Percentiles rank a stretch among this genome's conserved stretches.
Conservation (phyloP, 768 basidiomycete genomes). For the Pleurotus platypus region DNA sequence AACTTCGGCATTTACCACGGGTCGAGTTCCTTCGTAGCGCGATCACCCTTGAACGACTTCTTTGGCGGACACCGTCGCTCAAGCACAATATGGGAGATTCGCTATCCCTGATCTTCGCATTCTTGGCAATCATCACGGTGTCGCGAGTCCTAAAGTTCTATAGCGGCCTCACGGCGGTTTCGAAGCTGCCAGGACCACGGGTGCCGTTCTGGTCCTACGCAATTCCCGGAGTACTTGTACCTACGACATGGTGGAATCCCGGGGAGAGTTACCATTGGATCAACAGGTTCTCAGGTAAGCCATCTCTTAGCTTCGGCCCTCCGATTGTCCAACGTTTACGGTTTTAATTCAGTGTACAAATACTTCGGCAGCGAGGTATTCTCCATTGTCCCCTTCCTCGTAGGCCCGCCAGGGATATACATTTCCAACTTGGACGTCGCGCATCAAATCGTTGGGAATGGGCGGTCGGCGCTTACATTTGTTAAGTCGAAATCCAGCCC, state of each 20-base stretch:
- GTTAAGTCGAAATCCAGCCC: conserved; percentile 26
- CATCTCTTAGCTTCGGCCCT: background rate
- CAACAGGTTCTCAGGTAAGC: conserved; percentile 26
- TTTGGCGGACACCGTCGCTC: too few species aligned
- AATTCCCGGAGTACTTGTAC: conserved; percentile 31
- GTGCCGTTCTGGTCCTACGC: conserved; percentile 36
- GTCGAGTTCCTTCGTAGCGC: too few species aligned
- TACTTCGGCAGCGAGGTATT: conserved; percentile 32
- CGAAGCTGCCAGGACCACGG: conserved; percentile 32
- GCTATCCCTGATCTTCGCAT: background rate
- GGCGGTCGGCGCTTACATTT: conserved; percentile 13
- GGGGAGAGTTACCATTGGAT: conserved; percentile 32
- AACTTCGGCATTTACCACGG: too few species aligned
- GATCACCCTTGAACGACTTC: too few species aligned
- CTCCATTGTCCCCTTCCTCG: conserved; percentile 35
- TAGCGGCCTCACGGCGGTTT: conserved; percentile 30
- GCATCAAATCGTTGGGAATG: conserved; percentile 38
- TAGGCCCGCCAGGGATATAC: conserved; percentile 32
- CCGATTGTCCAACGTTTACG: background rate
- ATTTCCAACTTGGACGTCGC: conserved; percentile 44
- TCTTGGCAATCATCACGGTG: conserved; percentile 20
- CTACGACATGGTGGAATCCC: conserved; percentile 43
- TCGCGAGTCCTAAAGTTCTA: conserved; percentile 27
- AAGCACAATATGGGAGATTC: background rate
- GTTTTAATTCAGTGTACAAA: conserved; percentile 27